Percentiles rank a stretch among this genome's conserved stretches.
phyloP scores from a whole-genome alignment of 2,329 filamentous ascomycete genomes.

The Aspergillus sp. region DNA sequence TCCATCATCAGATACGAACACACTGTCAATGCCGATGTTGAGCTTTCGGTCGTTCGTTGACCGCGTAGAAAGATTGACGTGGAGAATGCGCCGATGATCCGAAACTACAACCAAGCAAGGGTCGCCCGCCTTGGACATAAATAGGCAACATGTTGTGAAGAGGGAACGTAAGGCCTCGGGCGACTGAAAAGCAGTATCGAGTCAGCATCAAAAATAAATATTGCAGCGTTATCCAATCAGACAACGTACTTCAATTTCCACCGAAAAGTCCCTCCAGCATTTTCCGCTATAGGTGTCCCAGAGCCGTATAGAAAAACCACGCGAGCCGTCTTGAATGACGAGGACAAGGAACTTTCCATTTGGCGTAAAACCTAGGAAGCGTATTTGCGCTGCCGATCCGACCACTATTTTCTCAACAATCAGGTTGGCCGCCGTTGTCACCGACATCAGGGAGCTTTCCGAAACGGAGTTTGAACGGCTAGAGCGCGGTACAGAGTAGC shows the following conservation, averaged over 20 bases:
- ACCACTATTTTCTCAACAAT: neutral
- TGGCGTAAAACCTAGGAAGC: slow-evolving; percentile 13
- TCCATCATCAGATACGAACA: slow-evolving; percentile 2
- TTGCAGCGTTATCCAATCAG: neutral
- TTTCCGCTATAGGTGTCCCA: slow-evolving; percentile 14
- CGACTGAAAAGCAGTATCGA: neutral
- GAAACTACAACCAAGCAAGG: slow-evolving; percentile 2
- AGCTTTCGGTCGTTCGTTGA: neutral
- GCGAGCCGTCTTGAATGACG: slow-evolving; percentile 5
- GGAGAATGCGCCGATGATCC: slow-evolving; percentile 2
- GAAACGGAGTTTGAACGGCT: slow-evolving; percentile 16
- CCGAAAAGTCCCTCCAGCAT: slow-evolving; percentile 2
- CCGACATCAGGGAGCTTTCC: neutral
- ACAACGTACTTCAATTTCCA: neutral
- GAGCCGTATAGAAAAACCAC: slow-evolving; percentile 7
- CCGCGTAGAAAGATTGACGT: neutral
- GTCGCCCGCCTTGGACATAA: neutral
- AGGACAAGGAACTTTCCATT: slow-evolving; percentile 13
- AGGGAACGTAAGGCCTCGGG: neutral
- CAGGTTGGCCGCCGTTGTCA: slow-evolving; percentile 8
- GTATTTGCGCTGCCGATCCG: slow-evolving; percentile 8
- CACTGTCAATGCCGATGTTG: neutral
- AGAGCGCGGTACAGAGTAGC: neutral
- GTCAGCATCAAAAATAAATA: neutral
- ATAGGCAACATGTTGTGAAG: slow-evolving; percentile 3